Percentiles rank a stretch among this genome's conserved stretches.
These are phyloP conservation scores for Hypoxylon sp. DNA, from an alignment of 2,329 filamentous ascomycete species.

Conservation along the genomic window DNA sequence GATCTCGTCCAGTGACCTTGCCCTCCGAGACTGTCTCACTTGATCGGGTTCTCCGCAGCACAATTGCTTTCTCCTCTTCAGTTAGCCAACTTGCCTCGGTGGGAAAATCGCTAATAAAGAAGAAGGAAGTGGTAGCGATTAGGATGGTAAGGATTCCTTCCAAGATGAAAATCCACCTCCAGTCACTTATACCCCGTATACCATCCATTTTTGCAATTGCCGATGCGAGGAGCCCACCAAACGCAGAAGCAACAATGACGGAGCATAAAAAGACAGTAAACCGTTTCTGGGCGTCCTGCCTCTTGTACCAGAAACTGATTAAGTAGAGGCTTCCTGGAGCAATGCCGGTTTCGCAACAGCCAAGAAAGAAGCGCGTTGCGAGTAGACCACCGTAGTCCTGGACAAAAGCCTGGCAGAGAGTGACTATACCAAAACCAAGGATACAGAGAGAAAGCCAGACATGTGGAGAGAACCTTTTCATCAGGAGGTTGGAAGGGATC, in stretches of 20 bases:
- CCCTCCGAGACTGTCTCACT: constrained; percentile 10
- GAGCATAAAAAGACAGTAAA: constrained; percentile 73
- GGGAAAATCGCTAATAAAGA: constrained; percentile 45
- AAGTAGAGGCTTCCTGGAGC: constrained; percentile 71
- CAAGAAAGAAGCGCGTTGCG: constrained; percentile 65
- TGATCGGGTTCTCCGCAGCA: constrained; percentile 38
- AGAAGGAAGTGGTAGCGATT: constrained; percentile 53
- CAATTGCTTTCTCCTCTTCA: constrained; percentile 52
- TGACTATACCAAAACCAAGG: constrained; percentile 63
- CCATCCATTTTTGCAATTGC: constrained; percentile 65
- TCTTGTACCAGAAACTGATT: constrained; percentile 74
- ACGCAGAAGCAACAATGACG: constrained; percentile 71
- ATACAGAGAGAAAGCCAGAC: constrained; percentile 44
- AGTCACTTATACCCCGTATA: constrained; percentile 64
- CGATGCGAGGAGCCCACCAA: constrained; percentile 72
- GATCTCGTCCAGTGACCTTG: constrained; percentile 28
- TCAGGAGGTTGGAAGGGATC: constrained; percentile 44
- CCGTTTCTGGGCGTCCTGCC: constrained; percentile 70
- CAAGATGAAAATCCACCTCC: constrained; percentile 77
- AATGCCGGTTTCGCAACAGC: constrained; percentile 67
- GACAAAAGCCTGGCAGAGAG: constrained; percentile 64
- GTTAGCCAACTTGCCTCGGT: constrained; percentile 41
- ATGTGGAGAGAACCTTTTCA: constrained; percentile 36
- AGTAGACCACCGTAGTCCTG: constrained; percentile 64
- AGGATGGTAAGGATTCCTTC: constrained; percentile 56